These are phyloP conservation scores for Ustilago nuda DNA, from an alignment of 1,284 basidiomycete species.

Conservation along the genomic window DNA sequence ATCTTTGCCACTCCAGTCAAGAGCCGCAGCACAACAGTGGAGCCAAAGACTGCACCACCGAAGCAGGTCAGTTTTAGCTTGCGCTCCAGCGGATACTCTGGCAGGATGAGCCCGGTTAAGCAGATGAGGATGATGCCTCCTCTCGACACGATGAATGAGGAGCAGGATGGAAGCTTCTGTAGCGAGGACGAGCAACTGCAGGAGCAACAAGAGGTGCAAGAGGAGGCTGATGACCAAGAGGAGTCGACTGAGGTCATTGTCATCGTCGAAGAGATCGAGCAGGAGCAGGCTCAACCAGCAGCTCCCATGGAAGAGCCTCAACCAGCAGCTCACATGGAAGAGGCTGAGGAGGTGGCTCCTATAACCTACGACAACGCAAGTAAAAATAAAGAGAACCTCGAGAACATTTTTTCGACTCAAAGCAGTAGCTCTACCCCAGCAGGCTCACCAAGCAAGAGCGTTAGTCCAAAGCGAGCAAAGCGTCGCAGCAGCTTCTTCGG, in stretches of 20 bases:
- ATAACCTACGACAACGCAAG: background rate
- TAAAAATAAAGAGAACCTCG: conserved; percentile 24
- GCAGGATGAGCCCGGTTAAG: conserved; percentile 47
- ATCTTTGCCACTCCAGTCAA: conserved; percentile 41
- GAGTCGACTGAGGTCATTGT: conserved; percentile 40
- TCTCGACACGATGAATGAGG: conserved; percentile 47
- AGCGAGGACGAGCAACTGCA: conserved; percentile 21
- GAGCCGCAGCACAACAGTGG: conserved; percentile 10
- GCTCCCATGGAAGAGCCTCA: background rate
- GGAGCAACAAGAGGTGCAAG: background rate
- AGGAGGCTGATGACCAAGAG: conserved; percentile 7
- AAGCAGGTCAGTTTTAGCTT: conserved; percentile 52
- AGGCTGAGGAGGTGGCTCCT: background rate
- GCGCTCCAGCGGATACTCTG: conserved; percentile 25
- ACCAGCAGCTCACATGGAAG: background rate
- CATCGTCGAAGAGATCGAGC: conserved; percentile 43
- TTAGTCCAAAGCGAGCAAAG: conserved; percentile 47
- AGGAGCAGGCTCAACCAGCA: conserved; percentile 9
- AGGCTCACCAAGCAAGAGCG: conserved; percentile 30
- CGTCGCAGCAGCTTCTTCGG: conserved; percentile 58
- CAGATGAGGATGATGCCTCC: conserved; percentile 50
- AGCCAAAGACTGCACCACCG: conserved; percentile 46
- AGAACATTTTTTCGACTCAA: background rate
- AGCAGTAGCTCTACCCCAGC: conserved; percentile 7
- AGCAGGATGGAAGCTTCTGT: conserved; percentile 38